Conservation (phyloP, 768 basidiomycete genomes). For the Boletus eberwhitei region DNA sequence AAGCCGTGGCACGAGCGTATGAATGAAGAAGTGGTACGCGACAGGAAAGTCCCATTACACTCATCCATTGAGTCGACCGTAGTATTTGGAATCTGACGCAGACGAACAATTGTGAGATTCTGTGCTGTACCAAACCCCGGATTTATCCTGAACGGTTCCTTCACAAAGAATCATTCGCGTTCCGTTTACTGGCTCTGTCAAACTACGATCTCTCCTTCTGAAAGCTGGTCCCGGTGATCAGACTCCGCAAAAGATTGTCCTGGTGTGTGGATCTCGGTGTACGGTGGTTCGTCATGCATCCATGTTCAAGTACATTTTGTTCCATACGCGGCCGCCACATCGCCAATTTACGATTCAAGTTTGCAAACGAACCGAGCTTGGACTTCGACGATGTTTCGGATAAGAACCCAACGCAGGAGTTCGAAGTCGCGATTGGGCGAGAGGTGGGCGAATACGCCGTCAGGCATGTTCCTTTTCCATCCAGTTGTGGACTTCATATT, state of each 20-base stretch:
- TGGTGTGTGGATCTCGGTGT: slow-evolving; percentile 48
- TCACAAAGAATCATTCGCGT: slow-evolving; percentile 69
- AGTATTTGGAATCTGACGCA: slow-evolving; percentile 87
- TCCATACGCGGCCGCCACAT: neutral
- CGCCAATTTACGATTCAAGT: slow-evolving; percentile 43
- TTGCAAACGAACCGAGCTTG: slow-evolving; percentile 68
- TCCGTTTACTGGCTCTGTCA: slow-evolving; percentile 86
- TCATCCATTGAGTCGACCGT: slow-evolving; percentile 2
- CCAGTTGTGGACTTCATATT: neutral
- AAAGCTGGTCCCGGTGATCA: slow-evolving; percentile 80
- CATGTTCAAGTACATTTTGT: neutral
- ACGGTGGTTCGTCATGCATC: neutral
- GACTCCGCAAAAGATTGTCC: slow-evolving; percentile 65
- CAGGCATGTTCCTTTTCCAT: slow-evolving; percentile 49
- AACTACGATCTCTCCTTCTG: slow-evolving; percentile 74
- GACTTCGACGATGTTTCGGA: slow-evolving; percentile 77
- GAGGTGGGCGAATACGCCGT: slow-evolving; percentile 85
- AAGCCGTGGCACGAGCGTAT: slow-evolving; percentile 84
- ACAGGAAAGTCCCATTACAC: neutral
- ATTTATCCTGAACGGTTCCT: slow-evolving; percentile 4
- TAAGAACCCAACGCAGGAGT: slow-evolving; percentile 64
- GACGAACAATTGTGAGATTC: slow-evolving; percentile 78
- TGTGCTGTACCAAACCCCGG: neutral
- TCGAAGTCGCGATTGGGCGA: slow-evolving; percentile 62
- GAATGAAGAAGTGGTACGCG: slow-evolving; percentile 64